Percentiles rank a stretch among this genome's conserved stretches.
Conservation (phyloP, 768 basidiomycete genomes). For the Saitozyma podzolica region DNA sequence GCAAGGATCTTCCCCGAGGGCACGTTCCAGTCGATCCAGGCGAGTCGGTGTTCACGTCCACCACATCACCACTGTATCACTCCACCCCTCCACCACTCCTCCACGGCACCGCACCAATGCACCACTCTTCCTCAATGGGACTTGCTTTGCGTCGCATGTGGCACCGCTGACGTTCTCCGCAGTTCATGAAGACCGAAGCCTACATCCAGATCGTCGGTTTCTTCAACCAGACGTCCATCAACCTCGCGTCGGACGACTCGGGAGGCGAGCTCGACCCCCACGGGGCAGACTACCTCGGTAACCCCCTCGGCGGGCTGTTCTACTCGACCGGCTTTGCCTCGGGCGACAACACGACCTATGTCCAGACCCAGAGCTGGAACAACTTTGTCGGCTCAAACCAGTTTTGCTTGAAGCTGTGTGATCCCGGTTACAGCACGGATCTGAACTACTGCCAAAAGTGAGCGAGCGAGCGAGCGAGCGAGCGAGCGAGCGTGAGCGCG, state of each 20-base stretch:
- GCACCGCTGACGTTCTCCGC: neutral
- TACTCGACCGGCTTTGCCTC: conserved; percentile 5
- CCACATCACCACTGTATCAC: too few relatives aligned
- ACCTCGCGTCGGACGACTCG: conserved; percentile 6
- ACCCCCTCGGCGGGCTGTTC: conserved; percentile 11
- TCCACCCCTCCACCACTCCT: too few relatives aligned
- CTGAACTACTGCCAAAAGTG: conserved; percentile 14
- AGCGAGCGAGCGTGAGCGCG: too few relatives aligned
- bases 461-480: neutral
- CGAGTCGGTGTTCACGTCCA: conserved; percentile 1
- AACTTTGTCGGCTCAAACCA: neutral
- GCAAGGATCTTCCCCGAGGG: conserved; percentile 9
- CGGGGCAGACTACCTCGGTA: conserved; percentile 9
- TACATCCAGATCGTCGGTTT: conserved; percentile 14
- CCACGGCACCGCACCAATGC: too few relatives aligned
- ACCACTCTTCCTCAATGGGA: too few relatives aligned
- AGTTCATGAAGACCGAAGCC: conserved; percentile 13
- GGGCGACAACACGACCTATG: conserved; percentile 13
- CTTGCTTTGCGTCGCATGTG: neutral
- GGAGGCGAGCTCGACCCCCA: conserved; percentile 15
- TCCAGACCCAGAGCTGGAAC: conserved; percentile 11
- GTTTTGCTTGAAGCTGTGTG: conserved; percentile 13
- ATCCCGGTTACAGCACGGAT: conserved; percentile 9
- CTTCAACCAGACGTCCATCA: conserved; percentile 6
- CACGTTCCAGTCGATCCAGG: conserved; percentile 10